These are phyloP conservation scores for Camellia japonica DNA, from an alignment of 148 eudicot genomes.

Conservation along the genomic window DNA sequence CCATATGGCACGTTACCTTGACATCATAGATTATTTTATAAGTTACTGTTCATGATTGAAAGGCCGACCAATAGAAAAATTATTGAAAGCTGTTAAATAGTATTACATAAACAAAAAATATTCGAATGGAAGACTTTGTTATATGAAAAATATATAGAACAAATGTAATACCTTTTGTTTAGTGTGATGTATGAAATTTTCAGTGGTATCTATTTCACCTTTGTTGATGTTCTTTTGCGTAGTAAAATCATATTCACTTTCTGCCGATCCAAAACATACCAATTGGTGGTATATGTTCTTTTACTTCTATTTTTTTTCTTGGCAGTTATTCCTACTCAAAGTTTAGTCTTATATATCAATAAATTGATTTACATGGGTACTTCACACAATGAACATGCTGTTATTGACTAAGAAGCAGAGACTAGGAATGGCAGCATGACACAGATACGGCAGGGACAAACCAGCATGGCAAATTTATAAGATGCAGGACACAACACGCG, in stretches of 20 bases:
- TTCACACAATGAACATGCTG: background rate
- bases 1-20: background rate
- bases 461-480: no score
- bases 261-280: background rate
- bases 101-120: background rate
- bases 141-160: background rate
- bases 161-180: background rate
- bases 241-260: background rate
- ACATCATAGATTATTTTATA: background rate
- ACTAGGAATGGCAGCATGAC: no score
- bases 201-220: background rate
- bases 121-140: background rate
- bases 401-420: background rate
- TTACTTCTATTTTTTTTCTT: background rate
- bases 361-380: background rate
- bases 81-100: background rate
- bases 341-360: background rate
- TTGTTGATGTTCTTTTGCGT: background rate
- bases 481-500: no score
- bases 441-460: no score
- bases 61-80: background rate
- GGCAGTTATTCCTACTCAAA: background rate
- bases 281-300: background rate
- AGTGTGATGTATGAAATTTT: background rate
- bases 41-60: background rate